Percentiles rank a stretch among this genome's conserved stretches.
Conservation (phyloP, 2,329 filamentous ascomycete species). For the Neoscytalidium dimidiatum region DNA sequence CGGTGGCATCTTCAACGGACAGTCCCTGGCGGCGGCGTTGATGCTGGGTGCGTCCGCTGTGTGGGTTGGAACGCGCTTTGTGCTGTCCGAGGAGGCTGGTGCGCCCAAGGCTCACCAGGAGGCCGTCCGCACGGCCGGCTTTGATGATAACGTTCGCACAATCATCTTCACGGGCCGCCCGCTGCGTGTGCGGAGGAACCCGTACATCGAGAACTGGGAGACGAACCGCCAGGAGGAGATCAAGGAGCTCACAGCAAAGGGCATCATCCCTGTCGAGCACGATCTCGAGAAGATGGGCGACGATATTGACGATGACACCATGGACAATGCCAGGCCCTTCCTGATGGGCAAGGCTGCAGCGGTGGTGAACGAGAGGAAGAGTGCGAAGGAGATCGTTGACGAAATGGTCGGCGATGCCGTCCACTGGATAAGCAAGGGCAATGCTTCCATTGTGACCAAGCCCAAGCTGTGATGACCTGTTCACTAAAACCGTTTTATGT, state of each 20-base stretch:
- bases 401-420: conserved; percentile 88
- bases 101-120: conserved; percentile 94
- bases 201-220: conserved; percentile 96
- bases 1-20: conserved; percentile 91
- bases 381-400: conserved; percentile 88
- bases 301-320: conserved; percentile 72
- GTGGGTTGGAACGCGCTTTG: conserved; percentile 96
- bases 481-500: neutral
- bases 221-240: conserved; percentile 87
- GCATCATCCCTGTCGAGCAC: conserved; percentile 88
- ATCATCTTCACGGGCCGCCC: conserved; percentile 98
- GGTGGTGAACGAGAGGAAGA: conserved; percentile 89
- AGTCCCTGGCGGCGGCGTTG: conserved; percentile 83
- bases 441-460: conserved; percentile 56
- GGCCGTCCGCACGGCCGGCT: conserved; percentile 84
- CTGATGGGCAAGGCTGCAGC: conserved; percentile 97
- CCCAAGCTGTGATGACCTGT: conserved; percentile 34
- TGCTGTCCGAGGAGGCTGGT: conserved; percentile 90
- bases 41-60: conserved; percentile 92
- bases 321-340: conserved; percentile 89
- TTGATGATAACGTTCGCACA: conserved; percentile 94
- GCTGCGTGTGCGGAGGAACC: conserved; percentile 87
- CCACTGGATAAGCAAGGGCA: conserved; percentile 67
- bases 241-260: conserved; percentile 85
- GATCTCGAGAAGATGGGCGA: conserved; percentile 82